These are phyloP conservation scores for Marasmius sp. DNA, from an alignment of 1,284 basidiomycete genomes.

Conservation along the genomic window DNA sequence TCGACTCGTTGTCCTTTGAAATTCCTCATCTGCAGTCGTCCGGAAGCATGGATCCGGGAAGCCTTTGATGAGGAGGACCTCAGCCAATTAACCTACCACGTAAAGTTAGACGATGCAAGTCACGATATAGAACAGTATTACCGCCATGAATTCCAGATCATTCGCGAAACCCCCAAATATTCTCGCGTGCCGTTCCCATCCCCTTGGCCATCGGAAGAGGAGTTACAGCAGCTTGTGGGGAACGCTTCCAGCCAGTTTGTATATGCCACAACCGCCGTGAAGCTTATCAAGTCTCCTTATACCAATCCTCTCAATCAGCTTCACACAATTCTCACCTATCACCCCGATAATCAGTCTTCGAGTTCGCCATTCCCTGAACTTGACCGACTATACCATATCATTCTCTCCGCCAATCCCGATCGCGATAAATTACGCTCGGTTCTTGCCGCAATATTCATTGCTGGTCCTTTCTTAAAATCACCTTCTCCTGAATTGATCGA, in stretches of 20 bases:
- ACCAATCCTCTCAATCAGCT: conserved; percentile 22
- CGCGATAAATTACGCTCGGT: too few relatives aligned
- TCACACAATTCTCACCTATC: conserved; percentile 16
- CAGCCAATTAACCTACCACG: neutral
- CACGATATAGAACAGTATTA: neutral
- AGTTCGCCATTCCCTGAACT: conserved; percentile 7
- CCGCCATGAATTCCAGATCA: neutral
- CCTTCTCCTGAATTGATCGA: neutral
- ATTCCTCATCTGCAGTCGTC: conserved; percentile 24
- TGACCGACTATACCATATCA: neutral
- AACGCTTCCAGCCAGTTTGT: conserved; percentile 23
- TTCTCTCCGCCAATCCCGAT: conserved; percentile 3
- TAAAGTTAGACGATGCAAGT: neutral
- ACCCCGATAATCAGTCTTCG: neutral
- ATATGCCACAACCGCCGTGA: conserved; percentile 26
- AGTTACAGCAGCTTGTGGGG: conserved; percentile 18
- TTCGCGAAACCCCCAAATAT: neutral
- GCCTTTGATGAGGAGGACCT: conserved; percentile 2
- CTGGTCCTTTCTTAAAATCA: too few relatives aligned
- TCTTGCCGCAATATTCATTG: neutral
- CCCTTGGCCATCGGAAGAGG: conserved; percentile 18
- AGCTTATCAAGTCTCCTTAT: conserved; percentile 21
- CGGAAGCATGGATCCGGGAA: conserved; percentile 24
- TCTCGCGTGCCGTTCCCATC: neutral
- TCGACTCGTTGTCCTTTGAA: conserved; percentile 15